phyloP scores from a whole-genome alignment of 495 filamentous ascomycete species.

The Penicillium pancosmium region DNA sequence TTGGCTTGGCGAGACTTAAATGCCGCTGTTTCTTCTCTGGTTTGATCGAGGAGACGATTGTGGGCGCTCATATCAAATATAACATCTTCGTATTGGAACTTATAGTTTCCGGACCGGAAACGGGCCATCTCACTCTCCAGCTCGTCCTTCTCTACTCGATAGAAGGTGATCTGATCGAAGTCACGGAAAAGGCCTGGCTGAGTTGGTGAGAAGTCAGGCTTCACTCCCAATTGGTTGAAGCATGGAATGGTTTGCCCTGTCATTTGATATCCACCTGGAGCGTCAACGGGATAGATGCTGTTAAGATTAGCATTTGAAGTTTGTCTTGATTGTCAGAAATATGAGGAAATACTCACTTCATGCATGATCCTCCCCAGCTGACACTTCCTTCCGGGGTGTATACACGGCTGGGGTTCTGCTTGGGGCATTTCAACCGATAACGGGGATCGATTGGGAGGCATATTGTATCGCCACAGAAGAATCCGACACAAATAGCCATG shows the following conservation, averaged over 20 bases:
- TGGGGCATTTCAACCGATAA: slow-evolving; percentile 54
- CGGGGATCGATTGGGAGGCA: slow-evolving; percentile 59
- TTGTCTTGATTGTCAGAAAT: no score
- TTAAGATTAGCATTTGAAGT: neutral
- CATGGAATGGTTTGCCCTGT: slow-evolving; percentile 57
- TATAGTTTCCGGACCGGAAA: no score
- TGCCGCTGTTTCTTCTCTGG: no score
- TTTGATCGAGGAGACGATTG: no score
- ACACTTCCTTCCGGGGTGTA: slow-evolving; percentile 60
- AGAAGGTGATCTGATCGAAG: slow-evolving; percentile 60
- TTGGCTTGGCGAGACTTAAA: no score
- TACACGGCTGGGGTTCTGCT: slow-evolving; percentile 61
- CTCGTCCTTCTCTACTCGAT: slow-evolving; percentile 53
- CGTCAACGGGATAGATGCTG: slow-evolving; percentile 42
- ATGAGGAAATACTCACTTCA: no score
- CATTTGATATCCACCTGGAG: slow-evolving; percentile 61
- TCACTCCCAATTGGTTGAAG: slow-evolving; percentile 56
- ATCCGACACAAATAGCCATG: slow-evolving; percentile 58
- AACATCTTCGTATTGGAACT: no score
- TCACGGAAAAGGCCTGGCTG: slow-evolving; percentile 60
- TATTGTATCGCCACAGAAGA: slow-evolving; percentile 57
- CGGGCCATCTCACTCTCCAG: slow-evolving; percentile 9
- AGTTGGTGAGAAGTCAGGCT: slow-evolving; percentile 43
- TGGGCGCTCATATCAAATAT: no score
- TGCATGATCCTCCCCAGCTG: slow-evolving; percentile 50